Percentiles rank a stretch among this genome's conserved stretches.
phyloP scores from a whole-genome alignment of 805 yeast species.

The Cyberlindnera misumaiensis region DNA sequence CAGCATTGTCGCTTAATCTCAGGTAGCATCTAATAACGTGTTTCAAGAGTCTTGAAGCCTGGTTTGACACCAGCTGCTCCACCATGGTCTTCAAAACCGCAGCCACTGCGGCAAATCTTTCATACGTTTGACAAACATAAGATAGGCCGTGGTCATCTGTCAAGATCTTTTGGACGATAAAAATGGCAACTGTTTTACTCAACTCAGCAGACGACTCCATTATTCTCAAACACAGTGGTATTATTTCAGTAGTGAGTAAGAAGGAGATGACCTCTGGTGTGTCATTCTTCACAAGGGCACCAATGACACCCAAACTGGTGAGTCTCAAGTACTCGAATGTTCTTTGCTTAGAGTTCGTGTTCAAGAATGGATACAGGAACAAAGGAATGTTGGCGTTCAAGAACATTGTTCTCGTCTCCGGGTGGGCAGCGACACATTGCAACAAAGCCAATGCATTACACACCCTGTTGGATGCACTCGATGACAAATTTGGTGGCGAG shows the following conservation, averaged over 20 bases:
- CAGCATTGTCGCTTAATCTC: conserved; percentile 81
- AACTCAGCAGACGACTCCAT: conserved; percentile 94
- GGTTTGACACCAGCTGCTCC: conserved; percentile 68
- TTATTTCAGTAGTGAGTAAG: conserved; percentile 89
- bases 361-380: conserved; percentile 87
- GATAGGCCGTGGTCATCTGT: conserved; percentile 87
- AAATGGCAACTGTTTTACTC: conserved; percentile 93
- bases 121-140: conserved; percentile 92
- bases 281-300: conserved; percentile 93
- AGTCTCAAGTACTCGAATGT: conserved; percentile 90
- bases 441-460: conserved; percentile 92
- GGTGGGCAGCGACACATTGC: conserved; percentile 95
- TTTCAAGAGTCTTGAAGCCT: conserved; percentile 78
- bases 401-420: conserved; percentile 80
- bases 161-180: conserved; percentile 87
- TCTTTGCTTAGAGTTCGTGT: conserved; percentile 84
- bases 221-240: conserved; percentile 87
- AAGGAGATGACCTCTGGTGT: conserved; percentile 92
- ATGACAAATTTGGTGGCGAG: conserved; percentile 79
- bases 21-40: conserved; percentile 93
- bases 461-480: conserved; percentile 85
- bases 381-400: conserved; percentile 88
- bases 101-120: conserved; percentile 89
- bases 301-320: conserved; percentile 93
- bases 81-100: conserved; percentile 85